Evolutionary conservation across 2,329 filamentous ascomycete genomes (phyloP).

Genomic region (Zymoseptoria ardabiliae): DNA sequence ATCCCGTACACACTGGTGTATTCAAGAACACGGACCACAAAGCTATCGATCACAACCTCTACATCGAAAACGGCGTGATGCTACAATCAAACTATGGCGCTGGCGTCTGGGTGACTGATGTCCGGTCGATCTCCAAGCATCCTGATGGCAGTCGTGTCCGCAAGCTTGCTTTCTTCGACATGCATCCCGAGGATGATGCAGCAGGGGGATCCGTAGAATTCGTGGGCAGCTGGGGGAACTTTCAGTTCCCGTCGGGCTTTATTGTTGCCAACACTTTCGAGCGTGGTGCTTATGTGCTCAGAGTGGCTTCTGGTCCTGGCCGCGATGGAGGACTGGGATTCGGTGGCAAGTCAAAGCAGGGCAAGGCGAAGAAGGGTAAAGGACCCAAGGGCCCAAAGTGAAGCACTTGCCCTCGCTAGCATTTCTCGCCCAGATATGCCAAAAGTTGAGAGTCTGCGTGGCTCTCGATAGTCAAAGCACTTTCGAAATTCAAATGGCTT

Average conservation of each 20-base stretch:
- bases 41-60: conserved; percentile 38
- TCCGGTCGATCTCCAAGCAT: conserved; percentile 32
- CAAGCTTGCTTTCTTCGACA: conserved; percentile 45
- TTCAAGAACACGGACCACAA: conserved; percentile 30
- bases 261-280: conserved; percentile 48
- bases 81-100: conserved; percentile 33
- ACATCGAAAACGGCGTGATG: conserved; percentile 30
- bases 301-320: conserved; percentile 15
- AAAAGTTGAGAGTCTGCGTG: no score
- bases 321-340: conserved; percentile 15
- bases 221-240: conserved; percentile 43
- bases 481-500: no score
- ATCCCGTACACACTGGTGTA: conserved; percentile 34
- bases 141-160: conserved; percentile 39
- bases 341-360: conserved; percentile 15
- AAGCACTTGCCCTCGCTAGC: not conserved
- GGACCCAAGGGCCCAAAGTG: not conserved
- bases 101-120: conserved; percentile 30
- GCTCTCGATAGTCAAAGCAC: no score
- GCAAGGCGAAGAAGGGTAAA: not conserved
- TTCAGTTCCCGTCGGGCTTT: conserved; percentile 44
- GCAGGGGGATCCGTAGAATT: conserved; percentile 32
- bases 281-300: conserved; percentile 35
- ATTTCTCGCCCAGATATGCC: no score
- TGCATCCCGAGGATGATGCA: conserved; percentile 44